phyloP scores from a whole-genome alignment of 2,329 filamentous ascomycete species.

The Cercospora nicotianae region DNA sequence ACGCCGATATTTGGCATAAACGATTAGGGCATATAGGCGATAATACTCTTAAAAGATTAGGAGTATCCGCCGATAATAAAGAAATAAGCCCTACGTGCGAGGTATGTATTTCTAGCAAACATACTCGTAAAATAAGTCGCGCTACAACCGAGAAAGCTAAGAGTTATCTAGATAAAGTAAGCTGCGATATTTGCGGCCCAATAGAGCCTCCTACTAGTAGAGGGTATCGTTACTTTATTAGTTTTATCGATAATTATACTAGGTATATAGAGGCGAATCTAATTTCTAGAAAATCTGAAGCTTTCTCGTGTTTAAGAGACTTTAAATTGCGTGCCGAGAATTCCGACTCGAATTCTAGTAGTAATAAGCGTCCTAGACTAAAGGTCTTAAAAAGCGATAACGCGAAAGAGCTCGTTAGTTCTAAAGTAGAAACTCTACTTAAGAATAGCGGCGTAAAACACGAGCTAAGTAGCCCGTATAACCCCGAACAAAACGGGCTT shows the following conservation, averaged over 20 bases:
- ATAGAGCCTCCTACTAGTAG: too few relatives aligned
- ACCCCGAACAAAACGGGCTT: conserved; percentile 10
- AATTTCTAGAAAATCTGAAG: too few relatives aligned
- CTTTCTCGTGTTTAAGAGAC: too few relatives aligned
- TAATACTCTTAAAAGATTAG: too few relatives aligned
- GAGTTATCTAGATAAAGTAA: conserved; percentile 12
- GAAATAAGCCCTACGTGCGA: conserved; percentile 6
- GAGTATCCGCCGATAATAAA: background rate
- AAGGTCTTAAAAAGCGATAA: conserved; percentile 18
- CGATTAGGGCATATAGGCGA: too few relatives aligned
- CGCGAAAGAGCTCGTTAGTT: conserved; percentile 4
- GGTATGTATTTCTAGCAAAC: conserved; percentile 7
- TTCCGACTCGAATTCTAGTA: background rate
- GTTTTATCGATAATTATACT: too few relatives aligned
- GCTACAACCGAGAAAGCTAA: conserved; percentile 7
- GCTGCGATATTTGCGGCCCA: conserved; percentile 7
- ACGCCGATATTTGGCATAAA: too few relatives aligned
- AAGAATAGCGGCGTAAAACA: too few relatives aligned
- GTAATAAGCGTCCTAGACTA: conserved; percentile 11
- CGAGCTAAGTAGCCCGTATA: conserved; percentile 5
- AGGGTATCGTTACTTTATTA: too few relatives aligned
- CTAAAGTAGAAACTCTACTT: too few relatives aligned
- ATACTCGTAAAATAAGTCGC: conserved; percentile 12
- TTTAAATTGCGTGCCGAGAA: too few relatives aligned
- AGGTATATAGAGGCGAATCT: too few relatives aligned